These are phyloP conservation scores for Aspergillus spinulosporus DNA, from an alignment of 2,329 filamentous ascomycete genomes.

Conservation along the genomic window DNA sequence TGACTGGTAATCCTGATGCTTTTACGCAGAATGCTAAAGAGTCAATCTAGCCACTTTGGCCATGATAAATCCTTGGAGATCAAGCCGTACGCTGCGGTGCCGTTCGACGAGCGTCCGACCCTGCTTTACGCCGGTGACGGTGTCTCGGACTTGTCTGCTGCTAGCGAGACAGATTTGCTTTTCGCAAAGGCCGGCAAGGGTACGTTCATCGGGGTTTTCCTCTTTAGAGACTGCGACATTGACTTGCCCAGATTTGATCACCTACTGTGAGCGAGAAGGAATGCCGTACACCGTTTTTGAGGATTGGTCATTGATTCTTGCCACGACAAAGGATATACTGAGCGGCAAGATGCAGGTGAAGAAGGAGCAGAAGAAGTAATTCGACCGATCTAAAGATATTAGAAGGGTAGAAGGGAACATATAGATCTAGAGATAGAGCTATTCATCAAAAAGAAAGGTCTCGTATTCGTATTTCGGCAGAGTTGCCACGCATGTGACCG, in stretches of 20 bases:
- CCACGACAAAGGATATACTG: conserved; percentile 74
- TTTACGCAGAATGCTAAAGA: conserved; percentile 12
- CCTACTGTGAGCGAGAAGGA: conserved; percentile 78
- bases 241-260: conserved; percentile 69
- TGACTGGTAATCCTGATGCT: conserved; percentile 19
- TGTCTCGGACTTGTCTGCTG: conserved; percentile 87
- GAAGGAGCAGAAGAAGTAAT: conserved; percentile 57
- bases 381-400: conserved; percentile 2
- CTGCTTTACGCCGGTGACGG: conserved; percentile 96
- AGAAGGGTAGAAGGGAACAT: too few species aligned
- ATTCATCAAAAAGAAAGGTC: not conserved
- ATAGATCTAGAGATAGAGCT: conserved; percentile 1
- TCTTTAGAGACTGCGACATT: conserved; percentile 4
- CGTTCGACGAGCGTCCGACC: conserved; percentile 67
- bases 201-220: conserved; percentile 48
- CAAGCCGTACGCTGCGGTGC: conserved; percentile 72
- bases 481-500: conserved; percentile 28
- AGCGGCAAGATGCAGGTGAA: conserved; percentile 69
- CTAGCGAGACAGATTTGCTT: conserved; percentile 85
- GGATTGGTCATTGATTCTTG: conserved; percentile 77
- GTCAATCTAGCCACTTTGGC: conserved; percentile 69
- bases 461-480: conserved; percentile 10
- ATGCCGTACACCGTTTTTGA: conserved; percentile 87
- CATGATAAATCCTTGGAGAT: conserved; percentile 96
- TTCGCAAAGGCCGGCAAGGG: conserved; percentile 91